Conservation (phyloP, 805 yeast genomes). For the Candida palmyrensis region DNA sequence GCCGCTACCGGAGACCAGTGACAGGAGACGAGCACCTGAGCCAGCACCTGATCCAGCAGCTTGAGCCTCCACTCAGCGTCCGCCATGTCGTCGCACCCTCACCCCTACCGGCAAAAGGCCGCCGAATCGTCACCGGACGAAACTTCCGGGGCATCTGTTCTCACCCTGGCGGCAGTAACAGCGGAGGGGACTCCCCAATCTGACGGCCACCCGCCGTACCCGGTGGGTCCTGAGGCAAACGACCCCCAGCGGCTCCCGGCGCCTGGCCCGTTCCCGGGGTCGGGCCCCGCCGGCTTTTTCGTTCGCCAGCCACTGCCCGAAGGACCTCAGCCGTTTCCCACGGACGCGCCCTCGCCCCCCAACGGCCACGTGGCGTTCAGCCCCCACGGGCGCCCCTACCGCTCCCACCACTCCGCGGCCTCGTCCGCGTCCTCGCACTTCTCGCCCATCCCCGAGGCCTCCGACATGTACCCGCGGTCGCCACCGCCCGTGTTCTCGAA, state of each 20-base stretch:
- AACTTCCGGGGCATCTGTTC: background rate
- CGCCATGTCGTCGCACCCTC: slow-evolving; percentile 10
- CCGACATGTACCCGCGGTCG: slow-evolving; percentile 15
- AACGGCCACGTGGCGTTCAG: background rate
- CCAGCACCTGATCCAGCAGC: no score
- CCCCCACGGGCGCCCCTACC: background rate
- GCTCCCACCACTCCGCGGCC: slow-evolving; percentile 1
- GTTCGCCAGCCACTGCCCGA: no score
- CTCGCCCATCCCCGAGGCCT: background rate
- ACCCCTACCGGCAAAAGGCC: slow-evolving; percentile 16
- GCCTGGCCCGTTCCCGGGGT: background rate
- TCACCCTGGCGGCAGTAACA: background rate
- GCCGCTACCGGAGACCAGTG: no score
- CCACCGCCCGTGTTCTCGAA: slow-evolving; percentile 23
- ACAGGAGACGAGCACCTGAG: no score
- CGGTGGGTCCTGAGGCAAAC: background rate
- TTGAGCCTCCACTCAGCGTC: background rate
- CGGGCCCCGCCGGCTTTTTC: no score
- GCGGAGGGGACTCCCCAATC: slow-evolving; percentile 2
- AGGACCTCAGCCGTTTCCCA: background rate
- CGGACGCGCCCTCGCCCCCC: background rate
- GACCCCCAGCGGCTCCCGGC: background rate
- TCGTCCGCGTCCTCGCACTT: slow-evolving; percentile 1
- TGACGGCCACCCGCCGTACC: background rate
- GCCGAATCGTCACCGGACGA: background rate